phyloP scores from a whole-genome alignment of 1,139 yeast species.

The Debaryomyces sp. region DNA sequence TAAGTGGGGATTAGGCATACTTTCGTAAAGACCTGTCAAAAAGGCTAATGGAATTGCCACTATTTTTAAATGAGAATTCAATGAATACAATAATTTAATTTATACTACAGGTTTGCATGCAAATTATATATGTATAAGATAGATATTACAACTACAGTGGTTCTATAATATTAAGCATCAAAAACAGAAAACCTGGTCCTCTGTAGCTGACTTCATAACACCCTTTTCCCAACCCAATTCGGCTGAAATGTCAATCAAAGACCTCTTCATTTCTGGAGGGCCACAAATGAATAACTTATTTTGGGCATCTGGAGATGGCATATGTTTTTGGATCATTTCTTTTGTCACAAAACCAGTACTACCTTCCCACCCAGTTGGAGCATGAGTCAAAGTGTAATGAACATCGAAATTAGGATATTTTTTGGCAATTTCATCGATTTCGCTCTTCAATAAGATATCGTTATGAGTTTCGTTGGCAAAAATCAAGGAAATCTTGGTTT shows the following conservation, averaged over 20 bases:
- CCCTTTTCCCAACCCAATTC: constrained; percentile 67
- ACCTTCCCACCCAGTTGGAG: constrained; percentile 55
- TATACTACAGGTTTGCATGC: background rate
- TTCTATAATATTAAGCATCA: constrained; percentile 20
- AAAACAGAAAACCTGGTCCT: constrained; percentile 74
- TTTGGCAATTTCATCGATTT: constrained; percentile 65
- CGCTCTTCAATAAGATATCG: constrained; percentile 69
- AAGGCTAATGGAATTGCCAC: background rate
- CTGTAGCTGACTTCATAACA: constrained; percentile 49
- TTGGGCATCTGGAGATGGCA: constrained; percentile 52
- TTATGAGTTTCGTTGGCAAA: constrained; percentile 75
- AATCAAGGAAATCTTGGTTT: constrained; percentile 59
- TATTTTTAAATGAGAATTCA: background rate
- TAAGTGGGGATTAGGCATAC: background rate
- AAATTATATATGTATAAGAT: background rate
- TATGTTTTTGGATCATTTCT: constrained; percentile 53
- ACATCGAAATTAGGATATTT: constrained; percentile 65
- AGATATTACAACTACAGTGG: background rate
- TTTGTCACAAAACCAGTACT: constrained; percentile 60
- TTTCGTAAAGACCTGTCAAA: background rate
- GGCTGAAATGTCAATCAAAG: constrained; percentile 49
- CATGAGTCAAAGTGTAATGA: constrained; percentile 36
- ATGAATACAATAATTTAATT: background rate
- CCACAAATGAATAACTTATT: constrained; percentile 71
- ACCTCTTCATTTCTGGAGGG: constrained; percentile 69